phyloP scores from a whole-genome alignment of 805 yeast genomes.

The Candida namnaoensis region DNA sequence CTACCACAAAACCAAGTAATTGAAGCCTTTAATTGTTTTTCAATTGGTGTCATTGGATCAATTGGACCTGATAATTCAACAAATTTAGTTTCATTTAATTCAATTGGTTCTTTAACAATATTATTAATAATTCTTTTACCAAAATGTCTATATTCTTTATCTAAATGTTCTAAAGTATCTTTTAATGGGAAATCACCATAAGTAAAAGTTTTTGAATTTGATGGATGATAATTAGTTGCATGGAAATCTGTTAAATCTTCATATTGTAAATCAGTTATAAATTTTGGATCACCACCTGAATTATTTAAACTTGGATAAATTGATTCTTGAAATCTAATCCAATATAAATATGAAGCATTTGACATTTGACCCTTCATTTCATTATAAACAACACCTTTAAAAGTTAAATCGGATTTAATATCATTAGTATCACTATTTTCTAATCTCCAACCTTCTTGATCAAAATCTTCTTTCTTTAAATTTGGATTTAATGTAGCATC shows the following conservation, averaged over 20 bases:
- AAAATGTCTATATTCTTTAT: slow-evolving; percentile 39
- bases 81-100: slow-evolving; percentile 22
- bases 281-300: slow-evolving; percentile 90
- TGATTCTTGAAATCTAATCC: slow-evolving; percentile 75
- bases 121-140: slow-evolving; percentile 40
- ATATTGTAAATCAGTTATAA: slow-evolving; percentile 66
- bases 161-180: slow-evolving; percentile 49
- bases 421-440: slow-evolving; percentile 64
- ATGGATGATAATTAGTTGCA: slow-evolving; percentile 71
- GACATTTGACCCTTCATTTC: slow-evolving; percentile 98
- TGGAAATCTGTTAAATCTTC: slow-evolving; percentile 78
- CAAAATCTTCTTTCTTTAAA: slow-evolving; percentile 70
- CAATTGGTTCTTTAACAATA: slow-evolving; percentile 15
- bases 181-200: slow-evolving; percentile 72
- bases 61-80: slow-evolving; percentile 60
- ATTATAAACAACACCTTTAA: slow-evolving; percentile 95
- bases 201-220: slow-evolving; percentile 79
- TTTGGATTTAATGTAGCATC: slow-evolving; percentile 84
- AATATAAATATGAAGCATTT: slow-evolving; percentile 76
- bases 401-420: slow-evolving; percentile 47
- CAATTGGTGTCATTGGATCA: slow-evolving; percentile 64
- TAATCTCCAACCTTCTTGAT: slow-evolving; percentile 96
- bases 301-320: slow-evolving; percentile 80
- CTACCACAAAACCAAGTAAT: slow-evolving; percentile 83
- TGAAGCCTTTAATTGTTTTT: slow-evolving; percentile 70